Base-by-base conservation (phyloP, 192 early-diverging fungal genomes). In the Helicostylum pulchrum region DNA sequence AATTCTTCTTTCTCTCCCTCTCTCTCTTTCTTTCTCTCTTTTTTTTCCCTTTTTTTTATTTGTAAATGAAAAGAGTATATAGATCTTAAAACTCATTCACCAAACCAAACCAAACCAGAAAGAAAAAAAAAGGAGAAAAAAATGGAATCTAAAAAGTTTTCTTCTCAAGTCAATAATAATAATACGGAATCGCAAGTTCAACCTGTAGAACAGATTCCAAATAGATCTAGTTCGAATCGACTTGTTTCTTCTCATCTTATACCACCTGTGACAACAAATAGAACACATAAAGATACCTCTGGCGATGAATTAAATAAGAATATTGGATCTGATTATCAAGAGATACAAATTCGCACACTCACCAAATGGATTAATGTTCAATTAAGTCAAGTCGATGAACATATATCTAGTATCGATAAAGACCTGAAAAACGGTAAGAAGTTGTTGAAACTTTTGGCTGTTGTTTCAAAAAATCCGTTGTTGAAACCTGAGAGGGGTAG, bases 371-470 rank as follows among this genome's bases (percentile, higher is more conserved):
- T 85, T 60, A 86, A 86, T 55, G 74, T 75, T 43, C 78, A 86
- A 49, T 76, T 86, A 14, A 66, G 67, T 43, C 66, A 58, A 10
- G 62, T 69, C 0, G 76, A 73, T 20, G 75, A 75, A 20, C 69
- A 57, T 32, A 78, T 83, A 66, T 68, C 49, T 14, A 75, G 78
- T 53, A 73, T 92, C 21, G 80, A 78, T 15, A 78, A 68, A 7
- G 90, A 92, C 62, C 68, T 92, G 12, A 78, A 75, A 42, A 81
- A 85, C 52, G 90, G 90, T 9, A 87, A 88, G 59, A 78, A 78
- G 45, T 79, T 92, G 19, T 81, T 92, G 43, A 80, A 87, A 53
- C 73, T 92, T 19, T 73, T 92, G 2, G 80, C 83, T 58, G 85
- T 89, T 30, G 82, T 92, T 57, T 84, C 88, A 3, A 83, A 88